Evolutionary conservation across 139 green algal species (phyloP).

Genomic region (Closterium sp.): DNA sequence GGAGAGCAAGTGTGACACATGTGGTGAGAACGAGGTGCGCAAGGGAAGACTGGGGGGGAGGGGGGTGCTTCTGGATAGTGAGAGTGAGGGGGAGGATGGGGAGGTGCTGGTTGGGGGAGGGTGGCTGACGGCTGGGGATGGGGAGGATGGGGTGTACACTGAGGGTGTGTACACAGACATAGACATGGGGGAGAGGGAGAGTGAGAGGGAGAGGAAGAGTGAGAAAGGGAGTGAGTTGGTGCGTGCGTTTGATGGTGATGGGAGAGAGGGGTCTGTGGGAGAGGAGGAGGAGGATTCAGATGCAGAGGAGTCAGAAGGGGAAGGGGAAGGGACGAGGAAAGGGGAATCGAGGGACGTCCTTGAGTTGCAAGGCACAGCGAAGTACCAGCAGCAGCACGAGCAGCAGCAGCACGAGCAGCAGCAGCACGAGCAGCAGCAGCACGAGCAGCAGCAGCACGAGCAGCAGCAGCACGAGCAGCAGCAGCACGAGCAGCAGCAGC

Average conservation of each 20-base stretch:
- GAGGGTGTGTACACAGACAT: not conserved
- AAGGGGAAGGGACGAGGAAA: not conserved
- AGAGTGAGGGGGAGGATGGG: conserved; percentile 22
- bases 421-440: not conserved
- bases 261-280: not conserved
- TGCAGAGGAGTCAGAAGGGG: not conserved
- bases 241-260: not conserved
- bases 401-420: not conserved
- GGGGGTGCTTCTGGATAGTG: conserved; percentile 4
- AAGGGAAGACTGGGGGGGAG: not conserved
- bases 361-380: not conserved
- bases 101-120: conserved; percentile 13
- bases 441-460: not conserved
- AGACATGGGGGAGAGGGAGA: conserved; percentile 11
- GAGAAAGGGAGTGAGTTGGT: not conserved
- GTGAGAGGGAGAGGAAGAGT: conserved; percentile 3
- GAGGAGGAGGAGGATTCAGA: conserved; percentile 1
- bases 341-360: not conserved
- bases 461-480: not conserved
- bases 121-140: not conserved
- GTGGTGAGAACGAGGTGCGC: not conserved
- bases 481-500: not conserved
- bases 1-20: not conserved
- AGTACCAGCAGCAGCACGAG: not conserved
- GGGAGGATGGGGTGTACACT: conserved; percentile 12